Evolutionary conservation across 768 basidiomycete genomes (phyloP).

Genomic region (Mycena crocata): DNA sequence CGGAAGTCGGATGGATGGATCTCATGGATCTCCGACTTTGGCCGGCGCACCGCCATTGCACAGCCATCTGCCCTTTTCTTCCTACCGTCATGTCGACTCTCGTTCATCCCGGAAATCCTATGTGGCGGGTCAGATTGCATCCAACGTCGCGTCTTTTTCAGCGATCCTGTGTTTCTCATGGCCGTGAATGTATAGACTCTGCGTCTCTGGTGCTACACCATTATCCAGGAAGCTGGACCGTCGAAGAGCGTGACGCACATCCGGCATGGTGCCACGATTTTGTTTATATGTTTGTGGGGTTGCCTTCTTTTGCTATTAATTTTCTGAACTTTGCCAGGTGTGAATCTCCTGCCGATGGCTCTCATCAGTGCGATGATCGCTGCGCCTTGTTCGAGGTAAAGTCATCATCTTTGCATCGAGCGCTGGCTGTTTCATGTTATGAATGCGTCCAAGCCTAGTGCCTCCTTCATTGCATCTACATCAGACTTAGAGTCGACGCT

Average conservation of each 20-base stretch:
- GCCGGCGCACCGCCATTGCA: too few species aligned
- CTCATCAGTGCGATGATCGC: constrained; percentile 20
- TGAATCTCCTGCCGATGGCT: background rate
- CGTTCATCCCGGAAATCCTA: constrained; percentile 12
- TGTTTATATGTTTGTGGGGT: constrained; percentile 7
- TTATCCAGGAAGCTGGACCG: constrained; percentile 11
- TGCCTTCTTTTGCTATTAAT: too few species aligned
- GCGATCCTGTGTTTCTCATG: constrained; percentile 4
- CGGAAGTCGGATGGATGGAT: too few species aligned
- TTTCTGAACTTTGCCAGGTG: constrained; percentile 8
- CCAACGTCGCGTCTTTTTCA: constrained; percentile 16
- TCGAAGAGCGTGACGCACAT: constrained; percentile 25
- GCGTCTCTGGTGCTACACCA: constrained; percentile 13
- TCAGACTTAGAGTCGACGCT: background rate
- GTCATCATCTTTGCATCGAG: background rate
- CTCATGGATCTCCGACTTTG: too few species aligned
- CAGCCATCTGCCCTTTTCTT: too few species aligned
- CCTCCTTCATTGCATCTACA: background rate
- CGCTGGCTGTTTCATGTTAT: background rate
- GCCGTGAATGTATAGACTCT: background rate
- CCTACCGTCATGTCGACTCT: too few species aligned
- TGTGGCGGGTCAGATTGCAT: constrained; percentile 21
- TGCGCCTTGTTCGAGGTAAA: constrained; percentile 14
- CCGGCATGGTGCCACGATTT: constrained; percentile 25
- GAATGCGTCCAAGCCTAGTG: background rate